Evolutionary conservation across 164 flowering plant species (phyloP).

Genomic region (Saururus chinensis): DNA sequence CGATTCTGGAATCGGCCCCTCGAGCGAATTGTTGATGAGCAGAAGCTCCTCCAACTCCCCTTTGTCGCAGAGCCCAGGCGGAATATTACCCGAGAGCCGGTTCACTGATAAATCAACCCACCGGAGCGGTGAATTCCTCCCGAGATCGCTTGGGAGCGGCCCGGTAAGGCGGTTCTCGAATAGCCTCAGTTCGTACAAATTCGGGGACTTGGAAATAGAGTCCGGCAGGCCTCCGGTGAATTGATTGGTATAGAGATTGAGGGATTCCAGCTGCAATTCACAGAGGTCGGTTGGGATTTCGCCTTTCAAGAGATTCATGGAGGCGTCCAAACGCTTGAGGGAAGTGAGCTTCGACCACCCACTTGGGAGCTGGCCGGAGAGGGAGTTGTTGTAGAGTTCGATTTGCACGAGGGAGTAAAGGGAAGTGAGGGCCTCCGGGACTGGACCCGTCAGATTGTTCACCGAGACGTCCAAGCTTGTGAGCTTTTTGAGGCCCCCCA

Average conservation of each 20-base stretch:
- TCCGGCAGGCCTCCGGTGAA: slow-evolving; percentile 31
- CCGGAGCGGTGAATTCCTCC: slow-evolving; percentile 27
- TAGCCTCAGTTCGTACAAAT: slow-evolving; percentile 25
- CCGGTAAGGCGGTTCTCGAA: slow-evolving; percentile 35
- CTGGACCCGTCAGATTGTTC: slow-evolving; percentile 42
- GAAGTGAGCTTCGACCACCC: slow-evolving; percentile 40
- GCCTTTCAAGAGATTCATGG: slow-evolving; percentile 61
- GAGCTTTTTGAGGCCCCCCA: slow-evolving; percentile 46
- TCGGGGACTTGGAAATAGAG: slow-evolving; percentile 21
- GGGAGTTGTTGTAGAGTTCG: slow-evolving; percentile 70
- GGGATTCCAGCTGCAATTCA: slow-evolving; percentile 49
- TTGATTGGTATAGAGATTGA: slow-evolving; percentile 54
- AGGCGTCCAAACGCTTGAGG: slow-evolving; percentile 45
- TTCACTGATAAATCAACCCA: slow-evolving; percentile 38
- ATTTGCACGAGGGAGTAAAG: slow-evolving; percentile 47
- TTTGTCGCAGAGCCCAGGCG: slow-evolving; percentile 29
- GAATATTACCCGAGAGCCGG: slow-evolving; percentile 58
- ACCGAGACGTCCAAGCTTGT: slow-evolving; percentile 55
- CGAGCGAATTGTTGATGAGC: slow-evolving; percentile 29
- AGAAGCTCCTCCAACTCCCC: slow-evolving; percentile 31
- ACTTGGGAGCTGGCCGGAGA: slow-evolving; percentile 58
- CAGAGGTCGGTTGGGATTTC: slow-evolving; percentile 62
- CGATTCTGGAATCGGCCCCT: slow-evolving; percentile 33
- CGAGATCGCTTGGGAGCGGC: slow-evolving; percentile 30
- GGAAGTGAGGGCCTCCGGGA: slow-evolving; percentile 50